Evolutionary conservation across 139 green algal species (phyloP).

Genomic region (Picochlorum sp.): DNA sequence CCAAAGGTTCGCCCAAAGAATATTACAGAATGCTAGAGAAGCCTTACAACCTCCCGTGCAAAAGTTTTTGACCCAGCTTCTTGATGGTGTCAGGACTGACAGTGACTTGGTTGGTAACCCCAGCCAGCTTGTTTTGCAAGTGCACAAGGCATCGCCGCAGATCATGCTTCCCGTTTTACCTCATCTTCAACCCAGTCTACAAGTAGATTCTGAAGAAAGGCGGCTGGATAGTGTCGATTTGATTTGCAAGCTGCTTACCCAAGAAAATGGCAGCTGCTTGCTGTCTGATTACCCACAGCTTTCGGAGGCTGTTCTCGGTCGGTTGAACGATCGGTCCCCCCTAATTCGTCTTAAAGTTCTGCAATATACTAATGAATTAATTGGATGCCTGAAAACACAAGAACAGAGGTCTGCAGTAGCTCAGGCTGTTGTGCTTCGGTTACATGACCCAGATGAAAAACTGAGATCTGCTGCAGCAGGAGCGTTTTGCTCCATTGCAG

Average conservation of each 20-base stretch:
- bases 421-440: slow-evolving; percentile 16
- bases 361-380: slow-evolving; percentile 1
- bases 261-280: slow-evolving; percentile 14
- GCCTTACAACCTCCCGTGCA: slow-evolving; percentile 37
- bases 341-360: slow-evolving; percentile 32
- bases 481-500: slow-evolving; percentile 15
- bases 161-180: slow-evolving; percentile 61
- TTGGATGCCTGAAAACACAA: background rate
- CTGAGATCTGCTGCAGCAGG: slow-evolving; percentile 41
- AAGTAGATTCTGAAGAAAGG: slow-evolving; percentile 29
- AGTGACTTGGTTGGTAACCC: slow-evolving; percentile 30
- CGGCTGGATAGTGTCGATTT: slow-evolving; percentile 36
- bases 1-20: slow-evolving; percentile 17
- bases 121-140: slow-evolving; percentile 37
- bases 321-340: slow-evolving; percentile 11
- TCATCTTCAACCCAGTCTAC: slow-evolving; percentile 41
- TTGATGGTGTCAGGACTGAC: slow-evolving; percentile 24
- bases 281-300: slow-evolving; percentile 33
- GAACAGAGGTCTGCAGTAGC: background rate
- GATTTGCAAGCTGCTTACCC: slow-evolving; percentile 38
- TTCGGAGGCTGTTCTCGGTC: slow-evolving; percentile 24
- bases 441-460: slow-evolving; percentile 59
- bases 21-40: slow-evolving; percentile 38
- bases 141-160: slow-evolving; percentile 45
- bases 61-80: slow-evolving; percentile 28